phyloP scores from a whole-genome alignment of 345 rosid species.

The Odontarrhena argentea region DNA sequence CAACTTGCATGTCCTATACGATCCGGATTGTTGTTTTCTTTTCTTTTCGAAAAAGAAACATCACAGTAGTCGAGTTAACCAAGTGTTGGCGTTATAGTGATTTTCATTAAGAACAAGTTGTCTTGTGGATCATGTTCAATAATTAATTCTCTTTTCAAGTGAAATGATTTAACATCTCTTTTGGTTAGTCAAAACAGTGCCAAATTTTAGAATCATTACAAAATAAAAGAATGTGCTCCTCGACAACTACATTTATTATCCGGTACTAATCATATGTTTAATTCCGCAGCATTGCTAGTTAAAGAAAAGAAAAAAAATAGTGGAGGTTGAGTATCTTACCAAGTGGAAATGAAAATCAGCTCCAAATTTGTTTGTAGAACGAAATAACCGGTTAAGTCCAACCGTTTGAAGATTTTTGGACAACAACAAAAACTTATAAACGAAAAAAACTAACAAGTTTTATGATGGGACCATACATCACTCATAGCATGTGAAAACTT shows the following conservation, averaged over 20 bases:
- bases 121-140: no score
- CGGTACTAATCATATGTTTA: no score
- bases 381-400: slow-evolving; percentile 5
- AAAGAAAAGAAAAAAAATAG: no score
- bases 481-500: slow-evolving; percentile 26
- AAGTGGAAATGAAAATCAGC: background rate
- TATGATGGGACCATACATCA: slow-evolving; percentile 17
- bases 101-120: no score
- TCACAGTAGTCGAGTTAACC: background rate
- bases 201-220: no score
- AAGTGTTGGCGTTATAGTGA: no score
- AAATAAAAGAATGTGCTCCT: no score
- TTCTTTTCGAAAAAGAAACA: background rate
- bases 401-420: slow-evolving; percentile 1
- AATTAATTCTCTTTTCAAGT: no score
- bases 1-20: background rate
- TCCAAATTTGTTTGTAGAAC: background rate
- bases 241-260: no score
- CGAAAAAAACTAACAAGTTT: slow-evolving; percentile 14
- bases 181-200: no score
- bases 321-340: background rate
- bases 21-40: background rate
- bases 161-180: no score
- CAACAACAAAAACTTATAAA: slow-evolving; percentile 14
- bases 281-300: no score